Base-by-base conservation (phyloP, 2,329 filamentous ascomycete genomes). In the Pleoardoris graminearum region DNA sequence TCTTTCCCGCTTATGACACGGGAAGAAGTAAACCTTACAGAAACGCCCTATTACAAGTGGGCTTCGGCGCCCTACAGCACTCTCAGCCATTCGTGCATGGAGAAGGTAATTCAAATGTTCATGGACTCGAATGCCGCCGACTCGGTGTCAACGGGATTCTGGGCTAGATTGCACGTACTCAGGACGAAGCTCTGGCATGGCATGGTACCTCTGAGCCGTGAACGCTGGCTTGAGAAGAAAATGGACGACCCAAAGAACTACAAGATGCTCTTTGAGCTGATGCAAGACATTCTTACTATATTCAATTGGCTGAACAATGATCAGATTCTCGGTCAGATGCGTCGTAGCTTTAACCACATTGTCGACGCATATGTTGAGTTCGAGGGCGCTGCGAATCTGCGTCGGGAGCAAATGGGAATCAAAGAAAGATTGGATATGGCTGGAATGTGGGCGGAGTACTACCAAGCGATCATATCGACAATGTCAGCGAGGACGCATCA, bases 161-260 rank as follows among this genome's bases (percentile, higher is more conserved):
- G 3, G 1, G 55, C 58, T 12, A 51, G 56, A 5, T 22, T 63
- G 21, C 48, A 47, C 2, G 42, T 55, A 3, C 35, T 65, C 23
- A 56, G 50, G 37, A 48, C 50, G 23, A 60, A 55, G 41, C 8
- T 65, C 3, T 53, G 51, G 51, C 50, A 53, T 8, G 59, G 62
- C 5, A 59, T 59, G 57, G 57, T 56, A 7, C 60, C 62, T 0
- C 50, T 65, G 21, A 58, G 44, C 10, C 48, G 48, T 29, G 53
- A 57, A 16, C 55, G 60, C 10, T 65, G 59, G 57, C 19, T 53
- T 12, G 53, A 61, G 16, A 57, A 53, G 29, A 55, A 49, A 21
- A 57, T 65, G 48, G 59, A 59, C 29, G 59, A 63, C 14, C 57
- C 61, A 12, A 48, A 54, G 21, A 63, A 63, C 23, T 57, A 55